Conservation (phyloP, 805 yeast genomes). For the Maudiozyma serrabonitensis region DNA sequence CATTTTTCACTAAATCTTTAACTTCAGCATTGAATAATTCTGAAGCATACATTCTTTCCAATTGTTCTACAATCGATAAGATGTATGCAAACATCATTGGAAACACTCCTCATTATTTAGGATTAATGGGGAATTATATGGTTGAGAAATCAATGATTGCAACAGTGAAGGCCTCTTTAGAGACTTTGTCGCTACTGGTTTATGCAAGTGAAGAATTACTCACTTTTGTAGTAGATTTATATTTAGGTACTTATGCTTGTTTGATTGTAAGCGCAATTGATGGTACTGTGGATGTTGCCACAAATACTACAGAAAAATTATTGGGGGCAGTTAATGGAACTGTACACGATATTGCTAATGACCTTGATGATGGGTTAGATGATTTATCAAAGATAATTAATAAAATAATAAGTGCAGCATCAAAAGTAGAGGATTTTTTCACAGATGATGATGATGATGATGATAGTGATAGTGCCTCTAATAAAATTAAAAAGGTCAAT, state of each 20-base stretch:
- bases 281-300: conserved; percentile 62
- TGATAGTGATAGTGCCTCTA: conserved; percentile 18
- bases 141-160: conserved; percentile 39
- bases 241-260: conserved; percentile 83
- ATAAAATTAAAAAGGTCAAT: conserved; percentile 39
- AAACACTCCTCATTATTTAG: conserved; percentile 48
- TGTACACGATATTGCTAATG: conserved; percentile 42
- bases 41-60: conserved; percentile 29
- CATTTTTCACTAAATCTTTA: conserved; percentile 45
- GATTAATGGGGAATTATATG: conserved; percentile 44
- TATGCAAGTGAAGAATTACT: conserved; percentile 51
- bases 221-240: conserved; percentile 57
- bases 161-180: conserved; percentile 38
- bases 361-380: conserved; percentile 55
- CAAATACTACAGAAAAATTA: conserved; percentile 60
- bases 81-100: conserved; percentile 26
- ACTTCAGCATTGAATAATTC: conserved; percentile 34
- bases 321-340: conserved; percentile 55
- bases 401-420: conserved; percentile 41
- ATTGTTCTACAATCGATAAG: conserved; percentile 42
- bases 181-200: conserved; percentile 37
- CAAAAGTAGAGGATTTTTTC: conserved; percentile 47
- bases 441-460: conserved; percentile 34
- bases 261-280: conserved; percentile 63
- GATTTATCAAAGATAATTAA: conserved; percentile 52